phyloP scores from a whole-genome alignment of 768 basidiomycete species.

The Suillus bovinus region DNA sequence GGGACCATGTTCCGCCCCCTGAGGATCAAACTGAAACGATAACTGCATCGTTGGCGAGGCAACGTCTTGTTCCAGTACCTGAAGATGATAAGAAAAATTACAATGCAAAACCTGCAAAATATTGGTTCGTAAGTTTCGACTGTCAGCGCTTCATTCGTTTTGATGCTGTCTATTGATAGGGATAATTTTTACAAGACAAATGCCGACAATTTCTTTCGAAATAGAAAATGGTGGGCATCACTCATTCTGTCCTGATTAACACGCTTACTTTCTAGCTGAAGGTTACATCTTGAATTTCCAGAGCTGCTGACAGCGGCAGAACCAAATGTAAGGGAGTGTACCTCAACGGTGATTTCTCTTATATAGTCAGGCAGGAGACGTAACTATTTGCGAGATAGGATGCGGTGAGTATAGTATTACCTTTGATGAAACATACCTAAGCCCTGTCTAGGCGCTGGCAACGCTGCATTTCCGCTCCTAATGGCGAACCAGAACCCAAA shows the following conservation, averaged over 20 bases:
- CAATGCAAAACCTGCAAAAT: conserved; percentile 69
- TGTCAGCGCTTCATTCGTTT: conserved; percentile 27
- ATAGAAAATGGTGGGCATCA: conserved; percentile 75
- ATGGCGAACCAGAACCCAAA: conserved; percentile 80
- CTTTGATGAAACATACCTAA: conserved; percentile 7
- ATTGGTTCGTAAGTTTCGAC: conserved; percentile 52
- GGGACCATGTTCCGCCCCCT: conserved; percentile 88
- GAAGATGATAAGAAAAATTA: conserved; percentile 69
- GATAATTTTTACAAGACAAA: conserved; percentile 92
- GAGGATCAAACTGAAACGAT: conserved; percentile 79
- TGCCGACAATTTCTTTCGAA: conserved; percentile 86
- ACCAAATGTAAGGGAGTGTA: conserved; percentile 49
- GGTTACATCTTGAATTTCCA: conserved; percentile 94
- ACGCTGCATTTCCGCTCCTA: conserved; percentile 88
- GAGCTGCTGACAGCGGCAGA: conserved; percentile 75
- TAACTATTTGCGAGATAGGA: conserved; percentile 83
- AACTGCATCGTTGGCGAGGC: conserved; percentile 64
- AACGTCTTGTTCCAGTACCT: conserved; percentile 72
- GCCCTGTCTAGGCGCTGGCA: conserved; percentile 78
- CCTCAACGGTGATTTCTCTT: not conserved
- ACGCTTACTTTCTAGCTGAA: conserved; percentile 25
- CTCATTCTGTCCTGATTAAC: not conserved
- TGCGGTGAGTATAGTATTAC: conserved; percentile 59
- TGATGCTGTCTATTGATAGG: conserved; percentile 50
- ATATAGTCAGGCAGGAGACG: conserved; percentile 66